Conservation (phyloP, 495 filamentous ascomycete genomes). For the Schizothecium vesticola region DNA sequence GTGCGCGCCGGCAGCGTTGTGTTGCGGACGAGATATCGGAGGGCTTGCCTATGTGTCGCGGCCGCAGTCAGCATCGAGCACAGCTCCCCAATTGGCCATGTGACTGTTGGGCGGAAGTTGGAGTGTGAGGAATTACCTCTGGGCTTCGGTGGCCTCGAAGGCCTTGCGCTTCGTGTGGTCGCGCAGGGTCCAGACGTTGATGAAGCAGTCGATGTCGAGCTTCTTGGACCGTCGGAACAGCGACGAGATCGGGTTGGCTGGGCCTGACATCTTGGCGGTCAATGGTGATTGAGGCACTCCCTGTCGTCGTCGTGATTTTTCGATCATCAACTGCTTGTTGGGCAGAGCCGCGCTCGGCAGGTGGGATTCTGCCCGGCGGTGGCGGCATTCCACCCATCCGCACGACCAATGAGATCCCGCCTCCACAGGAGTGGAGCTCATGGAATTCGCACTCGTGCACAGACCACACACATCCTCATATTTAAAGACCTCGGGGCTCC, state of each 20-base stretch:
- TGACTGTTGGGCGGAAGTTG: too few relatives aligned
- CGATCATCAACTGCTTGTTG: not conserved
- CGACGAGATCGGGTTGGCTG: slow-evolving; percentile 54
- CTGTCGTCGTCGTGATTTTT: not conserved
- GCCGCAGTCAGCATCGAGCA: not conserved
- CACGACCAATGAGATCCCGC: not conserved
- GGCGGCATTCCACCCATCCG: not conserved
- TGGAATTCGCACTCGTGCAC: slow-evolving; percentile 22
- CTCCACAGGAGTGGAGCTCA: not conserved
- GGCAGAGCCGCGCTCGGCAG: not conserved
- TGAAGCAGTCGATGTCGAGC: slow-evolving; percentile 77
- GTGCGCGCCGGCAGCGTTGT: slow-evolving; percentile 74
- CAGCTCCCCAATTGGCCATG: not conserved
- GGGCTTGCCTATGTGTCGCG: slow-evolving; percentile 68
- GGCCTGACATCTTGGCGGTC: not conserved
- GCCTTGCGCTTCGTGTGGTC: slow-evolving; percentile 95
- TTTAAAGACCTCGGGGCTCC: slow-evolving; percentile 21
- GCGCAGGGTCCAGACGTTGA: slow-evolving; percentile 78
- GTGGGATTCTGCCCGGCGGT: slow-evolving; percentile 1
- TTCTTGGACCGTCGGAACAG: slow-evolving; percentile 58
- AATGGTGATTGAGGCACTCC: not conserved
- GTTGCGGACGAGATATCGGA: slow-evolving; percentile 91
- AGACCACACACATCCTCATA: slow-evolving; percentile 15
- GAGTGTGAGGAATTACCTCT: slow-evolving; percentile 56
- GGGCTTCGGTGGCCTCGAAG: slow-evolving; percentile 75